phyloP scores from a whole-genome alignment of 495 filamentous ascomycete species.

The Podospora australis region DNA sequence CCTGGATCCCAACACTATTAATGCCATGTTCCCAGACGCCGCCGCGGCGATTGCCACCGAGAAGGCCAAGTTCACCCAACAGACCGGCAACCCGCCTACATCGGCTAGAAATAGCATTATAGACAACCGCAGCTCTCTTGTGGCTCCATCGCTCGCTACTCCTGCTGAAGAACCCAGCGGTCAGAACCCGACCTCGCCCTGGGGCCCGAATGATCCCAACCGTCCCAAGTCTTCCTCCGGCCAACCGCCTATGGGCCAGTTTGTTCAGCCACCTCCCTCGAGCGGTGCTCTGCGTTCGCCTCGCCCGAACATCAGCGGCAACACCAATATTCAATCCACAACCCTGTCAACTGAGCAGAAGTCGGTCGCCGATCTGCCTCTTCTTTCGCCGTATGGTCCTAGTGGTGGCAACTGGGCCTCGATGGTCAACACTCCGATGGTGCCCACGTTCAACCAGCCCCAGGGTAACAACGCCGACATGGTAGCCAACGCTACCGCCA shows the following conservation, averaged over 20 bases:
- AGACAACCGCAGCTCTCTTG: slow-evolving; percentile 72
- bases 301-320: slow-evolving; percentile 57
- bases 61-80: slow-evolving; percentile 92
- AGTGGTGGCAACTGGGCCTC: slow-evolving; percentile 97
- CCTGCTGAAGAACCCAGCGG: slow-evolving; percentile 49
- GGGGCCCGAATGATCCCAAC: slow-evolving; percentile 56
- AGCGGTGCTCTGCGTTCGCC: slow-evolving; percentile 80
- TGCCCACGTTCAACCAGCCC: slow-evolving; percentile 64
- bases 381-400: slow-evolving; percentile 83
- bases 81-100: slow-evolving; percentile 80
- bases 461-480: slow-evolving; percentile 71
- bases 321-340: slow-evolving; percentile 71
- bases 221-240: slow-evolving; percentile 89
- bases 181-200: slow-evolving; percentile 68
- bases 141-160: slow-evolving; percentile 67
- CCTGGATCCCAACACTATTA: slow-evolving; percentile 87
- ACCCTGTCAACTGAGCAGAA: slow-evolving; percentile 71
- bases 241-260: slow-evolving; percentile 93
- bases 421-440: slow-evolving; percentile 97
- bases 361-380: slow-evolving; percentile 57
- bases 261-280: slow-evolving; percentile 75
- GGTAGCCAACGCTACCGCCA: slow-evolving; percentile 97
- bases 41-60: slow-evolving; percentile 96
- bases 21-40: slow-evolving; percentile 98
- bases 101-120: slow-evolving; percentile 93